phyloP scores from a whole-genome alignment of 169 alveolate species.

The Perkinsus chesapeaki region DNA sequence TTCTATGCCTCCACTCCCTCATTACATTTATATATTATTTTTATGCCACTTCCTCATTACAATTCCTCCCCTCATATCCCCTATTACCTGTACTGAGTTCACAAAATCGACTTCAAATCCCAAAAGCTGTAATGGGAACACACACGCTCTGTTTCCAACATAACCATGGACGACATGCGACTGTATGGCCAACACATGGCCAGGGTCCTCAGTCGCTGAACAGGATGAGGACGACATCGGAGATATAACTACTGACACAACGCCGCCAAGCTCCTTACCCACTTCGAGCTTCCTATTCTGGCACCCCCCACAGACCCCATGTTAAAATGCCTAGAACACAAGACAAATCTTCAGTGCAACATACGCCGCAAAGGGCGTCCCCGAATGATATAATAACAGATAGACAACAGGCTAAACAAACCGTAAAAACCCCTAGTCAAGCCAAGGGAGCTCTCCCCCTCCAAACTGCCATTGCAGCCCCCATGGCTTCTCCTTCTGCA shows the following conservation, averaged over 20 bases:
- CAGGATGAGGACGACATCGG: background rate
- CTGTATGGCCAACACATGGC: slow-evolving; percentile 35
- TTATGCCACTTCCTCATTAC: too few relatives aligned
- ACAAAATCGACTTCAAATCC: slow-evolving; percentile 45
- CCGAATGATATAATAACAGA: too few relatives aligned
- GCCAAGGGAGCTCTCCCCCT: background rate
- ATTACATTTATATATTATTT: too few relatives aligned
- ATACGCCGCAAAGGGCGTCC: too few relatives aligned
- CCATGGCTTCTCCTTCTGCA: background rate
- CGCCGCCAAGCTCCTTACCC: too few relatives aligned
- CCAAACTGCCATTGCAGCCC: background rate
- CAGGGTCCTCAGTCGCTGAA: background rate
- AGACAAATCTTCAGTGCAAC: too few relatives aligned
- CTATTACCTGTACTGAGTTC: slow-evolving; percentile 40
- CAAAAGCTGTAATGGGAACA: slow-evolving; percentile 43
- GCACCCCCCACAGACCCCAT: too few relatives aligned
- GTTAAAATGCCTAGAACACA: too few relatives aligned
- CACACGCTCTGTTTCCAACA: slow-evolving; percentile 45
- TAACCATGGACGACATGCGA: slow-evolving; percentile 46
- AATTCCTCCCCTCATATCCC: too few relatives aligned
- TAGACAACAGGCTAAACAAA: background rate
- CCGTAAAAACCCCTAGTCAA: background rate
- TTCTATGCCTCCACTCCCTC: too few relatives aligned
- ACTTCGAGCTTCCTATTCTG: too few relatives aligned
- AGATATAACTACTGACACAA: too few relatives aligned